These are phyloP conservation scores for Clavispora phyllophila DNA, from an alignment of 805 yeast genomes.

Conservation along the genomic window DNA sequence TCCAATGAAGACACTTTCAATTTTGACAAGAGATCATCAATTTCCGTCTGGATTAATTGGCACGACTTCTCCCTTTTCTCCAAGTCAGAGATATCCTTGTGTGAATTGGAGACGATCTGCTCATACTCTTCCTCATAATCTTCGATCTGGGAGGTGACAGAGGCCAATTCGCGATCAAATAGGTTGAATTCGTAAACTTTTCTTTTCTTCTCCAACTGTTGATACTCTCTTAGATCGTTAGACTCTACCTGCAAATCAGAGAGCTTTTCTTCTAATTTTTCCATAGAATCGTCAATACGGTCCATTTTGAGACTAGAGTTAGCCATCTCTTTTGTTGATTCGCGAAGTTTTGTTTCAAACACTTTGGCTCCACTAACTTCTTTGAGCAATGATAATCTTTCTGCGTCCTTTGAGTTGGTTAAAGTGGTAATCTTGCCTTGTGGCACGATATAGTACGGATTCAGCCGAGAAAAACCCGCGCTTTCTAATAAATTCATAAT, in stretches of 20 bases:
- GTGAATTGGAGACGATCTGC: conserved; percentile 46
- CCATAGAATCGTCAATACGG: conserved; percentile 69
- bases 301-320: conserved; percentile 64
- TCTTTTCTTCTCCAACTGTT: conserved; percentile 58
- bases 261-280: conserved; percentile 64
- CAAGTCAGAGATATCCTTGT: conserved; percentile 48
- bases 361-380: conserved; percentile 95
- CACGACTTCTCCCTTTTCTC: conserved; percentile 56
- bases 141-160: conserved; percentile 56
- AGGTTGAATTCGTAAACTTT: conserved; percentile 71
- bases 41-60: conserved; percentile 38
- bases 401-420: conserved; percentile 84
- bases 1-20: conserved; percentile 55
- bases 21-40: conserved; percentile 43
- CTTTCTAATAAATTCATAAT: conserved; percentile 77
- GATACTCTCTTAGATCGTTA: conserved; percentile 66
- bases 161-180: conserved; percentile 69
- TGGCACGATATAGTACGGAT: conserved; percentile 95
- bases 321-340: conserved; percentile 74
- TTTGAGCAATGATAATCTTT: conserved; percentile 71
- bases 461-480: conserved; percentile 86
- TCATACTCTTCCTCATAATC: conserved; percentile 55
- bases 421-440: conserved; percentile 88
- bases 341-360: conserved; percentile 75
- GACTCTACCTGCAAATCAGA: conserved; percentile 78